Percentiles rank a stretch among this genome's conserved stretches.
phyloP scores from a whole-genome alignment of 225 moss, liverwort and hornwort genomes.

The Polytrichum commune region DNA sequence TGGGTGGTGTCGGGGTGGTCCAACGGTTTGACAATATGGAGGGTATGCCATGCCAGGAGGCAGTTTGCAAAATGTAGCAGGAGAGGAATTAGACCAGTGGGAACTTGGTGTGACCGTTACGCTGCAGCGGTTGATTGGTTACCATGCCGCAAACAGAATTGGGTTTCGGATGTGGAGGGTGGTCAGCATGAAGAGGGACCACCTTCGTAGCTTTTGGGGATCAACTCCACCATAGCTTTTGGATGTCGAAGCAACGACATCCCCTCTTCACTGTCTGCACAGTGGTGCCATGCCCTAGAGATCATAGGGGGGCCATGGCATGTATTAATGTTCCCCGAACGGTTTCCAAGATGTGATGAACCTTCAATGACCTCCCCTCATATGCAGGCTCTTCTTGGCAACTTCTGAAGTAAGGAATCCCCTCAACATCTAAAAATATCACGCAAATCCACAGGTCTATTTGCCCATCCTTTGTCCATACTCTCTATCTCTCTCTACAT shows the following conservation, averaged over 20 bases:
- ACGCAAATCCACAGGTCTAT: not conserved
- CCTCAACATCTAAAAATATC: slow-evolving; percentile 7
- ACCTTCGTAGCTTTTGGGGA: slow-evolving; percentile 11
- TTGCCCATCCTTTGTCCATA: not conserved
- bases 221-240: not conserved
- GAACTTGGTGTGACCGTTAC: slow-evolving; percentile 27
- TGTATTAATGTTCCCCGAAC: slow-evolving; percentile 13
- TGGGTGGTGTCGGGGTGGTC: not conserved
- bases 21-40: not conserved
- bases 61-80: slow-evolving; percentile 7
- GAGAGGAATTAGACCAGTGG: slow-evolving; percentile 13
- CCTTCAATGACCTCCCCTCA: not conserved
- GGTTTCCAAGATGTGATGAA: slow-evolving; percentile 15
- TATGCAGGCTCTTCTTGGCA: slow-evolving; percentile 4
- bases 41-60: not conserved
- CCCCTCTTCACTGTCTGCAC: slow-evolving; percentile 19
- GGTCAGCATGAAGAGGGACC: slow-evolving; percentile 11
- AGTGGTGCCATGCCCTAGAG: slow-evolving; percentile 16
- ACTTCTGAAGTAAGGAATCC: slow-evolving; percentile 1
- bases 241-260: slow-evolving; percentile 27
- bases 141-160: slow-evolving; percentile 17
- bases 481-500: not conserved
- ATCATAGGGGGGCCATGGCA: slow-evolving; percentile 17
- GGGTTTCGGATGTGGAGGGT: slow-evolving; percentile 11
- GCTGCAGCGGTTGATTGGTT: slow-evolving; percentile 29